These are phyloP conservation scores for Austroboletus niveus DNA, from an alignment of 1,284 basidiomycete genomes.

Conservation along the genomic window DNA sequence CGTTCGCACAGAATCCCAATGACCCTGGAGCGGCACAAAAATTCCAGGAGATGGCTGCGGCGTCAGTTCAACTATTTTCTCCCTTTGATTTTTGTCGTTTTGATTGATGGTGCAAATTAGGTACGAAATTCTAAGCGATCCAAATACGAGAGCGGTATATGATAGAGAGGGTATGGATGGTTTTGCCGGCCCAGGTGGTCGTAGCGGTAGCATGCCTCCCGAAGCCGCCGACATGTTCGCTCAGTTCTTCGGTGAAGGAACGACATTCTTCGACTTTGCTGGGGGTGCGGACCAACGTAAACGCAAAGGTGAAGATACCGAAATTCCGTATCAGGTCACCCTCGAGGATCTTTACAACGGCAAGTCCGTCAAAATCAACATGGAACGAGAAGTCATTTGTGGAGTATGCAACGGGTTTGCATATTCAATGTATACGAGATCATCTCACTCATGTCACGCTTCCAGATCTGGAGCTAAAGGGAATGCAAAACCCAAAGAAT, in stretches of 20 bases:
- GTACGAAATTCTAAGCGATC: slow-evolving; percentile 85
- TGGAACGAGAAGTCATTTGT: slow-evolving; percentile 86
- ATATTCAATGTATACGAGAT: neutral
- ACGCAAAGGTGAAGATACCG: slow-evolving; percentile 67
- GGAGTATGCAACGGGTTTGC: slow-evolving; percentile 77
- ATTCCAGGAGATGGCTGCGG: slow-evolving; percentile 87
- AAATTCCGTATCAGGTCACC: slow-evolving; percentile 82
- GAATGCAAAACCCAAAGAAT: slow-evolving; percentile 78
- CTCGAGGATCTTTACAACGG: slow-evolving; percentile 94
- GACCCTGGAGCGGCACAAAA: slow-evolving; percentile 74
- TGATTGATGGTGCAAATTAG: slow-evolving; percentile 36
- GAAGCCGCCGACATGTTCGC: slow-evolving; percentile 76
- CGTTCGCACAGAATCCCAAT: slow-evolving; percentile 61
- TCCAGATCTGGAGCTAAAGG: slow-evolving; percentile 77
- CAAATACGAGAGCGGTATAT: slow-evolving; percentile 76
- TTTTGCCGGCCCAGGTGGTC: slow-evolving; percentile 44
- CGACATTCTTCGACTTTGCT: slow-evolving; percentile 55
- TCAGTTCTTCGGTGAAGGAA: slow-evolving; percentile 68
- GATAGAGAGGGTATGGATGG: slow-evolving; percentile 80
- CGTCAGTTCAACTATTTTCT: slow-evolving; percentile 48
- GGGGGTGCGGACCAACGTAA: slow-evolving; percentile 43
- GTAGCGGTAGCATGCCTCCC: slow-evolving; percentile 53
- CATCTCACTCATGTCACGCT: slow-evolving; percentile 9
- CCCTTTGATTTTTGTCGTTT: neutral
- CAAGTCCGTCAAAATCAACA: slow-evolving; percentile 84